Conservation (phyloP, 129 eudicot species). For the Rutidosis leptorrhynchoides region DNA sequence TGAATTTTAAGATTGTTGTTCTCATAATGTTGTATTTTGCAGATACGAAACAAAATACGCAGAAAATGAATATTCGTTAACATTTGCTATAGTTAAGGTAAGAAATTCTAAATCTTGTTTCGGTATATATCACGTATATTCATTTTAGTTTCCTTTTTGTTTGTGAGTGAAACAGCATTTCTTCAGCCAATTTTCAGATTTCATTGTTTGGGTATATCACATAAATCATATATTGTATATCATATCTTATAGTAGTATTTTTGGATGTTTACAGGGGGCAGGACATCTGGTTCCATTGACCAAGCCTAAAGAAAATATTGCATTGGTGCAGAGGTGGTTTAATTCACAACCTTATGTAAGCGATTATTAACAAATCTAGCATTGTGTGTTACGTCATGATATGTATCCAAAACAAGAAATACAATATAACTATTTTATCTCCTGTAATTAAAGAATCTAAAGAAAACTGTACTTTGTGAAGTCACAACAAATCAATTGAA, state of each 20-base stretch:
- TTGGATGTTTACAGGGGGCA: conserved; percentile 4
- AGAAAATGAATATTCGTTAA: conserved; percentile 11
- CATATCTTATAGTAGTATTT: no score
- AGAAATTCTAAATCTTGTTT: background rate
- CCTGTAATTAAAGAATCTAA: background rate
- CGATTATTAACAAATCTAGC: background rate
- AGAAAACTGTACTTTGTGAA: background rate
- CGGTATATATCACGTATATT: no score
- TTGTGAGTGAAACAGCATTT: background rate
- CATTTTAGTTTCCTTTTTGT: background rate
- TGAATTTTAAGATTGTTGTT: background rate
- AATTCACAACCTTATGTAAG: conserved; percentile 7
- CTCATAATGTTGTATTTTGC: background rate
- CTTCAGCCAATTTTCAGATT: background rate
- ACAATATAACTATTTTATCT: background rate
- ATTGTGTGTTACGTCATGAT: background rate
- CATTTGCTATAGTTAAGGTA: conserved; percentile 19
- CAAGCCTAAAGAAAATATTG: conserved; percentile 15
- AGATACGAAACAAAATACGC: conserved; percentile 12
- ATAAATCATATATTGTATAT: background rate
- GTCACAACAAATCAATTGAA: no score
- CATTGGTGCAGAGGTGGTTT: background rate
- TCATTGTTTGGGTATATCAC: background rate
- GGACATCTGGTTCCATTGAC: conserved; percentile 6
- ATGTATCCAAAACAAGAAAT: background rate